These are phyloP conservation scores for Nidula microcarpa DNA, from an alignment of 768 basidiomycete species.

Conservation along the genomic window DNA sequence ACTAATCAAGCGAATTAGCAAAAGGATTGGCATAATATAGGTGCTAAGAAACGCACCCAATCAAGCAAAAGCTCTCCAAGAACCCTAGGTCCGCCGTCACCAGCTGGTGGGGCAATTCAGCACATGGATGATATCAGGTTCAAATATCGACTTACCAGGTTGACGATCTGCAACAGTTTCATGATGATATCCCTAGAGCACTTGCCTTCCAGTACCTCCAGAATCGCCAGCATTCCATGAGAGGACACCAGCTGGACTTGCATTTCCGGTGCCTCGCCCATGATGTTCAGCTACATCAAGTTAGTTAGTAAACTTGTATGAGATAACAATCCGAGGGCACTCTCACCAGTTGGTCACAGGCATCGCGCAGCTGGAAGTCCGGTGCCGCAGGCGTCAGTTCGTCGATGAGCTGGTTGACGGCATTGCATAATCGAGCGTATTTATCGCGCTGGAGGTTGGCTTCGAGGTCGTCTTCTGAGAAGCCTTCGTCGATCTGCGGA, in stretches of 20 bases:
- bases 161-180: constrained; percentile 85
- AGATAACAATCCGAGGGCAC: not conserved
- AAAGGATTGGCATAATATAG: not conserved
- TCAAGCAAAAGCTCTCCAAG: constrained; percentile 93
- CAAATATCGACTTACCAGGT: constrained; percentile 53
- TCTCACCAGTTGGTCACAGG: constrained; percentile 83
- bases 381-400: constrained; percentile 78
- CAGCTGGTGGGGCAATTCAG: constrained; percentile 32
- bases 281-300: constrained; percentile 60
- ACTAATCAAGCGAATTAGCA: constrained; percentile 28
- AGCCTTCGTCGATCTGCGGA: constrained; percentile 86
- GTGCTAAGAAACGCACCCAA: constrained; percentile 49
- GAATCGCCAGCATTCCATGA: constrained; percentile 92
- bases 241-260: constrained; percentile 83
- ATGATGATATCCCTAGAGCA: constrained; percentile 83
- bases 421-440: constrained; percentile 78
- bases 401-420: constrained; percentile 83
- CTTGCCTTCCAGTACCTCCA: constrained; percentile 89
- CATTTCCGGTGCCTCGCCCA: constrained; percentile 82
- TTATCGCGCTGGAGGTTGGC: constrained; percentile 93
- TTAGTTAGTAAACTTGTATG: not conserved
- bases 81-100: constrained; percentile 76
- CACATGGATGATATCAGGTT: constrained; percentile 17
- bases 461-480: constrained; percentile 88
- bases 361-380: constrained; percentile 79